Evolutionary conservation across 371 early-diverging fungal species (phyloP).

Genomic region (Apophysomyces trapeziformis): DNA sequence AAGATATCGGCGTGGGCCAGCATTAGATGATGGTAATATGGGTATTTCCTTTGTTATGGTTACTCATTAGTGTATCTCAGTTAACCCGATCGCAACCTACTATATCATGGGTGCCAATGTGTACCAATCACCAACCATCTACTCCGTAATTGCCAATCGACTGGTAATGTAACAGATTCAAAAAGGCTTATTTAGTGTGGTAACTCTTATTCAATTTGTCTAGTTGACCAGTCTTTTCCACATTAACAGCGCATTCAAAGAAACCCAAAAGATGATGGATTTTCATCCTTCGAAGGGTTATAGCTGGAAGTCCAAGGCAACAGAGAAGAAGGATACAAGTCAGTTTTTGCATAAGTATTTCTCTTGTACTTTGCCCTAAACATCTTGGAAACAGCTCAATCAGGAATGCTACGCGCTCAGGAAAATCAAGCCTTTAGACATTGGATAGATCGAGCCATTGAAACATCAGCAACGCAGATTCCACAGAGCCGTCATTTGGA

Average conservation of each 20-base stretch:
- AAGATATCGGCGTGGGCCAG: conserved; percentile 68
- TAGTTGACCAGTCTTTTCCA: conserved; percentile 73
- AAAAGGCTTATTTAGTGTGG: background rate
- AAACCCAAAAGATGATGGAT: conserved; percentile 64
- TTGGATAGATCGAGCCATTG: conserved; percentile 54
- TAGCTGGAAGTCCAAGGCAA: conserved; percentile 61
- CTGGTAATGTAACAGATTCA: conserved; percentile 55
- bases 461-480: conserved; percentile 39
- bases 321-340: conserved; percentile 8
- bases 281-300: conserved; percentile 81
- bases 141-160: conserved; percentile 81
- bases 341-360: background rate
- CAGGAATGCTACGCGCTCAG: conserved; percentile 40
- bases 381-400: conserved; percentile 13
- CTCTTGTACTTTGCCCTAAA: background rate
- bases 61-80: conserved; percentile 24
- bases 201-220: background rate
- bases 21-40: conserved; percentile 55
- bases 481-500: conserved; percentile 36
- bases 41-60: background rate
- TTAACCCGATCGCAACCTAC: conserved; percentile 76
- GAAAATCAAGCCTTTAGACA: conserved; percentile 47
- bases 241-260: conserved; percentile 74
- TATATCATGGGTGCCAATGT: conserved; percentile 91
- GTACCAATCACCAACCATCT: conserved; percentile 90